Evolutionary conservation across 257 asterid species (phyloP).

Genomic region (Fraxinus pennsylvanica): DNA sequence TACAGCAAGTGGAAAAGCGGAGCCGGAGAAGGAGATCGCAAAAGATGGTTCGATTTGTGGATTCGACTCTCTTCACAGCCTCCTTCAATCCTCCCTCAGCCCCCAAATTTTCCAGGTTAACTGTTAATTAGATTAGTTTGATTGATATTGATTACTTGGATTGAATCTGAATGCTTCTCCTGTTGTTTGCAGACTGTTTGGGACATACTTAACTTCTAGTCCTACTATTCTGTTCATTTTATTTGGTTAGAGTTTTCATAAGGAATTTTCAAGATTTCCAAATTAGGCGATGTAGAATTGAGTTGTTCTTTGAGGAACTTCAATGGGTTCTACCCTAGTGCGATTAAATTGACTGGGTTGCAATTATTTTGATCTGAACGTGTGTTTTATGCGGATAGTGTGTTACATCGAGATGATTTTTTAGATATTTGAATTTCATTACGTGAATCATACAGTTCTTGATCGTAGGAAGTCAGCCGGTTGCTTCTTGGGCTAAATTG

Average conservation of each 20-base stretch:
- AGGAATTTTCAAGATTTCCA: not conserved
- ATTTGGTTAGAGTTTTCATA: not conserved
- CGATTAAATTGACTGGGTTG: not conserved
- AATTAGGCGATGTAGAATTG: not conserved
- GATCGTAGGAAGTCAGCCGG: constrained; percentile 72
- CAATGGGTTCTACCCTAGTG: not conserved
- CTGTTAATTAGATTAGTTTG: not conserved
- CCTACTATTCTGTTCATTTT: not conserved
- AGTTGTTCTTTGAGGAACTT: not conserved
- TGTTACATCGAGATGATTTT: not conserved
- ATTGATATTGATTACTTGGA: not conserved
- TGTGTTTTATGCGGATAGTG: not conserved
- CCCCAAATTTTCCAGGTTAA: constrained; percentile 76
- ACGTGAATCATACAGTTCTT: not conserved
- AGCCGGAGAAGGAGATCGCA: constrained; percentile 10
- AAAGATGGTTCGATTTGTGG: constrained; percentile 78
- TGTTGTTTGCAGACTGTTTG: not conserved
- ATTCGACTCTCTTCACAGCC: constrained; percentile 79
- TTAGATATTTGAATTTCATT: not conserved
- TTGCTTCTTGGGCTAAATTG: constrained; percentile 78
- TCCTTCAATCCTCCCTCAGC: constrained; percentile 70
- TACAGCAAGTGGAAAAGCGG: constrained; percentile 38
- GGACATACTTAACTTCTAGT: not conserved
- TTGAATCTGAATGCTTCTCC: not conserved
- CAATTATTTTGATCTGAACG: not conserved